phyloP scores from a whole-genome alignment of 495 filamentous ascomycete species.

The Sporormia fimetaria region DNA sequence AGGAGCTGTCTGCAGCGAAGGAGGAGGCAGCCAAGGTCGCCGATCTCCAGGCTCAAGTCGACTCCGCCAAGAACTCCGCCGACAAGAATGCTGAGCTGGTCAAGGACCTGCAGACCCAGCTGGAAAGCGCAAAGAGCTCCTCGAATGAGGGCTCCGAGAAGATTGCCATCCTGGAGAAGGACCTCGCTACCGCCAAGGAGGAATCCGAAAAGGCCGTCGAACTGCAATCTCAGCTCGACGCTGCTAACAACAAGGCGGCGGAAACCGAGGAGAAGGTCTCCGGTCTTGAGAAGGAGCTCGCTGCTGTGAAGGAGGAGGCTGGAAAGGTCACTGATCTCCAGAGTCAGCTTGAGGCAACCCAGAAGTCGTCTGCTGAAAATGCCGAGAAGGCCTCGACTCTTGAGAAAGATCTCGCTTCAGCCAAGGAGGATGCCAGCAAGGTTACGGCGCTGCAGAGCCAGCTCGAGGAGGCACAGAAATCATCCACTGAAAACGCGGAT shows the following conservation, averaged over 20 bases:
- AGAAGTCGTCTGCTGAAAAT: background rate
- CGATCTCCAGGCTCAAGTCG: constrained; percentile 7
- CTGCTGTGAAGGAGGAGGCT: background rate
- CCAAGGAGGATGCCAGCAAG: background rate
- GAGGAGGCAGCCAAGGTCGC: constrained; percentile 6
- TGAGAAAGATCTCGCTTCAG: background rate
- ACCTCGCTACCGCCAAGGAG: background rate
- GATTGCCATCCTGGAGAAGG: background rate
- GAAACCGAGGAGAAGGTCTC: background rate
- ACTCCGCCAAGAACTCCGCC: too few species aligned
- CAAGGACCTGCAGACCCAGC: constrained; percentile 1
- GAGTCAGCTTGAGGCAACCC: background rate
- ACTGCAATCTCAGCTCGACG: constrained; percentile 2
- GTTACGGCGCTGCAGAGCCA: constrained; percentile 2
- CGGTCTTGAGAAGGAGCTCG: background rate
- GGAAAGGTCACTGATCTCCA: constrained; percentile 3
- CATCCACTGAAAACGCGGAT: background rate
- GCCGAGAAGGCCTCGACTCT: constrained; percentile 6
- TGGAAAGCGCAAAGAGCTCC: background rate
- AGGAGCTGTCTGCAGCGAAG: constrained; percentile 7
- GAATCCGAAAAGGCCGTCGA: background rate
- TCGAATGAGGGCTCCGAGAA: constrained; percentile 5
- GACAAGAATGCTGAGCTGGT: background rate
- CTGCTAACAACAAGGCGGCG: background rate
- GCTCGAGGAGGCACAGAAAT: constrained; percentile 5